Conservation (phyloP, 2,329 filamentous ascomycete genomes). For the Trichoderma gracile region DNA sequence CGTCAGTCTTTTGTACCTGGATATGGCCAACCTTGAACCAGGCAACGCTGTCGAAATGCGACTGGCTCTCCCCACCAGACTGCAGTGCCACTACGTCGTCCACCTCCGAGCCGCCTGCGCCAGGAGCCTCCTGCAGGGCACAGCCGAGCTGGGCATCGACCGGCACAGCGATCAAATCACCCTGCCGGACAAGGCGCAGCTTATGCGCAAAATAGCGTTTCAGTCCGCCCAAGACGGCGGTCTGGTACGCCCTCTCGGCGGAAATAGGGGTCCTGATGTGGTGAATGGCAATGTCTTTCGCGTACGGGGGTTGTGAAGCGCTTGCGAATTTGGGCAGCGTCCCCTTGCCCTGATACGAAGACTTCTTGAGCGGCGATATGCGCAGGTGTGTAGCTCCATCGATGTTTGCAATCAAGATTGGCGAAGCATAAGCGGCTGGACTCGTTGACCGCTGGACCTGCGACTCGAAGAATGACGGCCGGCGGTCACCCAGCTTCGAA, state of each 20-base stretch:
- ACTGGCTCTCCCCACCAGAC: slow-evolving; percentile 32
- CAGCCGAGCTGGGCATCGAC: slow-evolving; percentile 84
- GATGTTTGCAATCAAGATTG: slow-evolving; percentile 83
- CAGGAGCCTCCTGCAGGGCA: slow-evolving; percentile 71
- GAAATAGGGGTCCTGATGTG: slow-evolving; percentile 89
- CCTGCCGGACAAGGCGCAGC: slow-evolving; percentile 77
- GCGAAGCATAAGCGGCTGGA: slow-evolving; percentile 73
- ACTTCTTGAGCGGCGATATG: slow-evolving; percentile 67
- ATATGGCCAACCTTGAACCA: slow-evolving; percentile 93
- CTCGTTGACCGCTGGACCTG: slow-evolving; percentile 63
- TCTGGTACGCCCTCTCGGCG: slow-evolving; percentile 81
- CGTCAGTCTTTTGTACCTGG: slow-evolving; percentile 54
- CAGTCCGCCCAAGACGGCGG: slow-evolving; percentile 79
- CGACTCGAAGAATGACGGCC: slow-evolving; percentile 65
- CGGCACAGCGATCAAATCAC: slow-evolving; percentile 85
- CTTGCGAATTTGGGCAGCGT: slow-evolving; percentile 58
- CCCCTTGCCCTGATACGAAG: slow-evolving; percentile 51
- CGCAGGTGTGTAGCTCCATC: slow-evolving; percentile 76
- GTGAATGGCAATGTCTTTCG: slow-evolving; percentile 77
- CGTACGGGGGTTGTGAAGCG: slow-evolving; percentile 59
- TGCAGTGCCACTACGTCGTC: slow-evolving; percentile 66
- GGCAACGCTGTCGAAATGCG: slow-evolving; percentile 63
- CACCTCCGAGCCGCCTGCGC: slow-evolving; percentile 62
- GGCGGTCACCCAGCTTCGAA: slow-evolving; percentile 53
- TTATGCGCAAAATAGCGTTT: slow-evolving; percentile 87